Conservation (phyloP, 345 rosid species). For the Boechera stricta region DNA sequence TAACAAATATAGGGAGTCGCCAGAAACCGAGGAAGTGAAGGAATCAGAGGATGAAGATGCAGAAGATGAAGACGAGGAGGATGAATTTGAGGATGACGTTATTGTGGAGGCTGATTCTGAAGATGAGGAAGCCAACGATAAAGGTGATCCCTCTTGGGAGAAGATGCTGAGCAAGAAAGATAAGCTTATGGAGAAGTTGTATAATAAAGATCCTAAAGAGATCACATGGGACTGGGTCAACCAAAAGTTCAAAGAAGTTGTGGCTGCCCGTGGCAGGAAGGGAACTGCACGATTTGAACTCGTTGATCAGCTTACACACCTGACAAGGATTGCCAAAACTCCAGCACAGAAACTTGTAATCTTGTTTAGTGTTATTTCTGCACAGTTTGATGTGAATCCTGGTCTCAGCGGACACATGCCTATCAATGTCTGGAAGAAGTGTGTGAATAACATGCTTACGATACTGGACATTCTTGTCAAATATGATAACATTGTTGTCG, state of each 20-base stretch:
- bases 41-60: slow-evolving; percentile 57
- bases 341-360: slow-evolving; percentile 96
- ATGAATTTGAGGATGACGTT: slow-evolving; percentile 53
- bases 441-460: slow-evolving; percentile 74
- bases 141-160: slow-evolving; percentile 68
- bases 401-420: slow-evolving; percentile 96
- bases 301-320: slow-evolving; percentile 88
- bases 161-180: slow-evolving; percentile 76
- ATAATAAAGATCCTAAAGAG: slow-evolving; percentile 74
- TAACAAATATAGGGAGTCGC: slow-evolving; percentile 64
- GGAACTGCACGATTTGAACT: slow-evolving; percentile 93
- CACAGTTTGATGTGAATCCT: slow-evolving; percentile 93
- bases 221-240: slow-evolving; percentile 91
- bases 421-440: slow-evolving; percentile 87
- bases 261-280: slow-evolving; percentile 91
- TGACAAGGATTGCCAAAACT: slow-evolving; percentile 91
- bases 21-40: slow-evolving; percentile 70
- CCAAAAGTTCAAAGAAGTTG: slow-evolving; percentile 86
- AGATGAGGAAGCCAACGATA: slow-evolving; percentile 48
- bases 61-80: slow-evolving; percentile 53
- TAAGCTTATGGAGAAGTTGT: slow-evolving; percentile 71
- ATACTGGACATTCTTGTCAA: slow-evolving; percentile 81
- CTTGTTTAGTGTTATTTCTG: slow-evolving; percentile 82
- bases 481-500: slow-evolving; percentile 70
- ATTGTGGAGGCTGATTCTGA: slow-evolving; percentile 49